Percentiles rank a stretch among this genome's conserved stretches.
Evolutionary conservation across 2,329 filamentous ascomycete species (phyloP).

Genomic region (Pyrenochaeta sp.): DNA sequence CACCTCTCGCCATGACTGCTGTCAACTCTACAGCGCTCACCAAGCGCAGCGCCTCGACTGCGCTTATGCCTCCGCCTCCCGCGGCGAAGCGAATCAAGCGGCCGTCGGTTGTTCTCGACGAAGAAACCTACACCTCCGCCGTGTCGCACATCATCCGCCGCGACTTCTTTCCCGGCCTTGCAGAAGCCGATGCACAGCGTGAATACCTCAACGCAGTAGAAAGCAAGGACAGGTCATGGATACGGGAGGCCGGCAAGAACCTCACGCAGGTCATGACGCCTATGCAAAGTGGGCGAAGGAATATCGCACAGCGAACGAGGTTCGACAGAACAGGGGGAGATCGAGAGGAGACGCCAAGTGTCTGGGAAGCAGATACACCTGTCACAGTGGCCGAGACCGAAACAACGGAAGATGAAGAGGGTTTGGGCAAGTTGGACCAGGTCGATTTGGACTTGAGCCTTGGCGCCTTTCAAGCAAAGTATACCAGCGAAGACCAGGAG

Average conservation of each 20-base stretch:
- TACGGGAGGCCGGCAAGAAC: slow-evolving; percentile 75
- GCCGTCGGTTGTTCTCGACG: slow-evolving; percentile 85
- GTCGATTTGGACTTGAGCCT: slow-evolving; percentile 83
- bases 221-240: slow-evolving; percentile 86
- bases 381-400: slow-evolving; percentile 61
- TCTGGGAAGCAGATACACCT: slow-evolving; percentile 76
- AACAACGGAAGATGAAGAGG: slow-evolving; percentile 36
- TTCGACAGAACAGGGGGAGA: slow-evolving; percentile 25
- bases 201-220: slow-evolving; percentile 93
- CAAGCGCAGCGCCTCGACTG: slow-evolving; percentile 70
- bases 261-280: slow-evolving; percentile 81
- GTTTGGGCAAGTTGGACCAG: slow-evolving; percentile 55
- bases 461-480: slow-evolving; percentile 85
- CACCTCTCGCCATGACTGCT: slow-evolving; percentile 29
- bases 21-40: slow-evolving; percentile 67
- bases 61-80: slow-evolving; percentile 89
- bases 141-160: slow-evolving; percentile 94
- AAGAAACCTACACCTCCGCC: slow-evolving; percentile 90
- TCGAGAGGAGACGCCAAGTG: slow-evolving; percentile 67
- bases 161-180: slow-evolving; percentile 93
- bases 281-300: slow-evolving; percentile 59
- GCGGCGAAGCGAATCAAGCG: slow-evolving; percentile 89
- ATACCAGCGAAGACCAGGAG: slow-evolving; percentile 98
- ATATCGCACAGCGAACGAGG: slow-evolving; percentile 41
- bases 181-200: slow-evolving; percentile 85